These are phyloP conservation scores for Pyricularia sp. DNA, from an alignment of 2,329 filamentous ascomycete genomes.

Conservation along the genomic window DNA sequence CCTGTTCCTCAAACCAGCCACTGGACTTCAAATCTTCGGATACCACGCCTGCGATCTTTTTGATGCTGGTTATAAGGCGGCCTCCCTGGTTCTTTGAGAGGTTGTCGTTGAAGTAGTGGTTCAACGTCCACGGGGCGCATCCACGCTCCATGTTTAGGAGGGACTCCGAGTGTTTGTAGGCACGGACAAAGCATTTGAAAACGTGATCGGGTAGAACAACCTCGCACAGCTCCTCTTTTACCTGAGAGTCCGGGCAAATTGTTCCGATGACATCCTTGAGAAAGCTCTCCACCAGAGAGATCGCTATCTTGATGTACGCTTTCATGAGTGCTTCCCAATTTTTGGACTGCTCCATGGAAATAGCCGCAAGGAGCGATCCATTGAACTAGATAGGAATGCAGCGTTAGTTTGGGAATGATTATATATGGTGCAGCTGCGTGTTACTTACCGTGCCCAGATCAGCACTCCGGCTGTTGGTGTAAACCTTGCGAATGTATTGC, in stretches of 20 bases:
- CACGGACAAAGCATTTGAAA: conserved; percentile 30
- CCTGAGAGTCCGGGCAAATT: conserved; percentile 31
- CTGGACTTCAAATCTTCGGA: too few relatives aligned
- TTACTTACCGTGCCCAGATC: conserved; percentile 42
- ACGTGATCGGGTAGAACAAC: conserved; percentile 32
- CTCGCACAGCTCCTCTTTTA: conserved; percentile 30
- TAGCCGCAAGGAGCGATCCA: conserved; percentile 25
- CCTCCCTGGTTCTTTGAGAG: conserved; percentile 17
- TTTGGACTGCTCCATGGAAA: conserved; percentile 41
- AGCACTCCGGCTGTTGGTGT: conserved; percentile 37
- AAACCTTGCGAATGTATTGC: conserved; percentile 30
- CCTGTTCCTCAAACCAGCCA: too few relatives aligned
- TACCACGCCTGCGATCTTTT: neutral
- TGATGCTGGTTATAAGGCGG: conserved; percentile 13
- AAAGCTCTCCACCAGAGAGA: conserved; percentile 36
- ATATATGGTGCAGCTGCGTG: conserved; percentile 32
- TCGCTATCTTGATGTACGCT: conserved; percentile 25
- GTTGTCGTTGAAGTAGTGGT: conserved; percentile 39
- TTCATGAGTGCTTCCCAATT: conserved; percentile 43
- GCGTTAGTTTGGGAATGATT: neutral
- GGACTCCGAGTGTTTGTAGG: conserved; percentile 37
- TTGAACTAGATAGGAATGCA: conserved; percentile 18
- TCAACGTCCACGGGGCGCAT: conserved; percentile 36
- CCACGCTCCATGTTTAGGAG: conserved; percentile 41
- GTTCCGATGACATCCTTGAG: conserved; percentile 29